phyloP scores from a whole-genome alignment of 1,284 basidiomycete species.

The Sphagnurus paluster region DNA sequence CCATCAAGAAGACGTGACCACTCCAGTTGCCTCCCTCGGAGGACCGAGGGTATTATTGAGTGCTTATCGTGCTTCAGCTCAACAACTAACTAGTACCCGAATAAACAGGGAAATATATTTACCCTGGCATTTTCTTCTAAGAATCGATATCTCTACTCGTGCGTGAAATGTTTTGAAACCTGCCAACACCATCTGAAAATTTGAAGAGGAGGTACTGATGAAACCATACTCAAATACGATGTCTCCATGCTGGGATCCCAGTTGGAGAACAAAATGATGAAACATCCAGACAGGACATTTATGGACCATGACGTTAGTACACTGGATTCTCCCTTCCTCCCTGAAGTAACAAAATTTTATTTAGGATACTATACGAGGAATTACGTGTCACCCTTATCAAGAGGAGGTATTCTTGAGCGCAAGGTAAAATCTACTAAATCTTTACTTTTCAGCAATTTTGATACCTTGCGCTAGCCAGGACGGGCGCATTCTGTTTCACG shows the following conservation, averaged over 20 bases:
- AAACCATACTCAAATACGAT: conserved; percentile 60
- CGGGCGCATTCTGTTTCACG: conserved; percentile 62
- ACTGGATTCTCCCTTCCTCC: conserved; percentile 6
- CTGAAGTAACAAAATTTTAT: too few species aligned
- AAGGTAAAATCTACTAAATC: conserved; percentile 39
- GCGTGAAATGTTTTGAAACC: conserved; percentile 26
- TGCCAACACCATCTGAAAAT: conserved; percentile 7
- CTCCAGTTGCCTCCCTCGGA: conserved; percentile 45
- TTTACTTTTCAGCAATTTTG: neutral
- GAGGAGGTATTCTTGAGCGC: conserved; percentile 69
- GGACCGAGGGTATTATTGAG: conserved; percentile 59
- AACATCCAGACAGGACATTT: conserved; percentile 35
- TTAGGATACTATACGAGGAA: conserved; percentile 66
- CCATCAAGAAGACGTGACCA: conserved; percentile 54
- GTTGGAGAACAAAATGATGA: conserved; percentile 16
- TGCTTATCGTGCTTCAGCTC: conserved; percentile 12
- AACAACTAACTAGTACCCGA: neutral
- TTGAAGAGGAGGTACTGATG: conserved; percentile 62
- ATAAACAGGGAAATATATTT: conserved; percentile 59
- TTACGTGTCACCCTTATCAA: conserved; percentile 61
- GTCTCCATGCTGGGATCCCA: conserved; percentile 23
- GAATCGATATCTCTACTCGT: conserved; percentile 66
- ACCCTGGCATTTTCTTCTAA: conserved; percentile 65
- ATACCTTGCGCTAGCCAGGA: conserved; percentile 52
- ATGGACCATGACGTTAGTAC: conserved; percentile 30